phyloP scores from a whole-genome alignment of 2,329 filamentous ascomycete genomes.

The Blastomyces gilchristii region DNA sequence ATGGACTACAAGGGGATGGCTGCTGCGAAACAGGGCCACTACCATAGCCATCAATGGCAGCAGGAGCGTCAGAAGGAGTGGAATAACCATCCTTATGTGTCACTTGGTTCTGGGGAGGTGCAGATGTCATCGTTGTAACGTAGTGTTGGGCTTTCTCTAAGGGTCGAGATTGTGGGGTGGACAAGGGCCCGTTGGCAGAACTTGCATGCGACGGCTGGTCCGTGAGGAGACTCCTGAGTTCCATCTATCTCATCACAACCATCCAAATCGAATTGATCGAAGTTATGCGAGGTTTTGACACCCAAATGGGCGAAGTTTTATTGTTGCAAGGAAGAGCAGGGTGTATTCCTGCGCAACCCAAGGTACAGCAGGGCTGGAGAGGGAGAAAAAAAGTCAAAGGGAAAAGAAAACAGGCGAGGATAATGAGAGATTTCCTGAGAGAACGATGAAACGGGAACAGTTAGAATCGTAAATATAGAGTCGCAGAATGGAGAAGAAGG shows the following conservation, averaged over 20 bases:
- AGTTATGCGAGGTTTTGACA: background rate
- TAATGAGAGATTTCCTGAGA: background rate
- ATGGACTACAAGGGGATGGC: conserved; percentile 29
- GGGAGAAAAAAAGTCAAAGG: background rate
- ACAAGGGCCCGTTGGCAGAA: background rate
- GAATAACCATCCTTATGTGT: conserved; percentile 27
- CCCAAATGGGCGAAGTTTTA: background rate
- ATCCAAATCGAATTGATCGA: conserved; percentile 5
- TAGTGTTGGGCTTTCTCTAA: conserved; percentile 25
- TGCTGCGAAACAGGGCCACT: conserved; percentile 24
- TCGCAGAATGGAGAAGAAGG: background rate
- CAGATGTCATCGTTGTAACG: conserved; percentile 22
- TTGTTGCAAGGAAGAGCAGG: background rate
- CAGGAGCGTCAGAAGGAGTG: conserved; percentile 26
- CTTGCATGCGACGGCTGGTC: conserved; percentile 10
- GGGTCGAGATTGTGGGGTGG: conserved; percentile 18
- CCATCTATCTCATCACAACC: conserved; percentile 15
- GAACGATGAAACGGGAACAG: background rate
- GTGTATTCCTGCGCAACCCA: conserved; percentile 2
- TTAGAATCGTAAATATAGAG: conserved; percentile 1
- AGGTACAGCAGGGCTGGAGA: background rate
- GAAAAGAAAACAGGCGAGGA: conserved; percentile 2
- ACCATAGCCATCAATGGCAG: conserved; percentile 21
- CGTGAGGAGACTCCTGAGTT: conserved; percentile 14
- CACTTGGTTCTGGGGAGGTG: conserved; percentile 25